Conservation (phyloP, 2,329 filamentous ascomycete genomes). For the Sordariomycetes sp. region DNA sequence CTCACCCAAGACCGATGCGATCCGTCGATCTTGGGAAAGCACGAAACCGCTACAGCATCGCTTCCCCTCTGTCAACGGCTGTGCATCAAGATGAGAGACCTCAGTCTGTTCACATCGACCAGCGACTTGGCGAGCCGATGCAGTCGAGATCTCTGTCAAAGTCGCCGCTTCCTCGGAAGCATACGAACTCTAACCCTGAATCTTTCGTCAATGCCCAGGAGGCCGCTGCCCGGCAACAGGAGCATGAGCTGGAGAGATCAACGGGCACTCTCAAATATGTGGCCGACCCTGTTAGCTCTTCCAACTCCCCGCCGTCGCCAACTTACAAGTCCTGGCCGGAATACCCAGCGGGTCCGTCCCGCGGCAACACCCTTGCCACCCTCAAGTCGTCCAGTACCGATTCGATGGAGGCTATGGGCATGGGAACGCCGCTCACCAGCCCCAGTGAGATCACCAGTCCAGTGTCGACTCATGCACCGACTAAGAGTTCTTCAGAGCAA, state of each 20-base stretch:
- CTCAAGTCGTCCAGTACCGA: conserved; percentile 41
- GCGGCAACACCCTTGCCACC: conserved; percentile 32
- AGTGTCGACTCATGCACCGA: conserved; percentile 23
- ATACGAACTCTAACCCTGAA: conserved; percentile 35
- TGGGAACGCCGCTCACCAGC: conserved; percentile 44
- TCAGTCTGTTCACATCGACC: conserved; percentile 13
- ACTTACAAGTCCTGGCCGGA: conserved; percentile 27
- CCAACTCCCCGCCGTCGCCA: conserved; percentile 38
- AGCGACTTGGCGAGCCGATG: neutral
- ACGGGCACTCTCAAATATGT: conserved; percentile 3
- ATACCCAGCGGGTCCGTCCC: conserved; percentile 20
- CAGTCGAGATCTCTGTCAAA: neutral
- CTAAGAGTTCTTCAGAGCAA: conserved; percentile 33
- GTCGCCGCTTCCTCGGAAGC: conserved; percentile 7
- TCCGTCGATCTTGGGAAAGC: conserved; percentile 29
- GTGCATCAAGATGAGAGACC: conserved; percentile 13
- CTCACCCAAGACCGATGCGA: conserved; percentile 33
- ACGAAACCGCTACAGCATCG: conserved; percentile 16
- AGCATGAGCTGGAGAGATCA: conserved; percentile 2
- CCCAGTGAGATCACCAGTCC: conserved; percentile 44
- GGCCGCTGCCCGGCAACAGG: neutral
- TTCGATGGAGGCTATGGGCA: conserved; percentile 35
- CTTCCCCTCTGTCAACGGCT: conserved; percentile 28
- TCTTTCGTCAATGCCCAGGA: conserved; percentile 15
- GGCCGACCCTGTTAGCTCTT: no score